phyloP scores from a whole-genome alignment of 75 land plant species.

The Adiantum capillusveneris region DNA sequence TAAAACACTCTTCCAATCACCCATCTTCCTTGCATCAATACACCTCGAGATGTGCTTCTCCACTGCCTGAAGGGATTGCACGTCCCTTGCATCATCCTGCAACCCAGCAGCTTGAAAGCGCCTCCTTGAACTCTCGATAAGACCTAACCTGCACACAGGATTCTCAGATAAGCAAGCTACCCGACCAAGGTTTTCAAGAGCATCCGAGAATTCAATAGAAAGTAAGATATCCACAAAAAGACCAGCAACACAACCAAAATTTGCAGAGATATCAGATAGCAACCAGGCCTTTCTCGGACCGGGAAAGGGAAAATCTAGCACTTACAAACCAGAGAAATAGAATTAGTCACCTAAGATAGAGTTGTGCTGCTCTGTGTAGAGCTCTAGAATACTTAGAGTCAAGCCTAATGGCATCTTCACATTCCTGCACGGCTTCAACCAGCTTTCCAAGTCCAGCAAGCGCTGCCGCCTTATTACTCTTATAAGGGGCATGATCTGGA shows the following conservation, averaged over 20 bases:
- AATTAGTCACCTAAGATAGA: background rate
- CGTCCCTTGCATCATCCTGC: slow-evolving; percentile 12
- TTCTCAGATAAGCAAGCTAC: no score
- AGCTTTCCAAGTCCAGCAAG: slow-evolving; percentile 54
- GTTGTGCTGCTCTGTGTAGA: no score
- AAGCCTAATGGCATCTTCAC: slow-evolving; percentile 60
- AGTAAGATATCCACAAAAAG: no score
- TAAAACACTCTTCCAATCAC: slow-evolving; percentile 65
- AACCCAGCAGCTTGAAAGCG: slow-evolving; percentile 41
- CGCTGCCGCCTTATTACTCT: slow-evolving; percentile 80
- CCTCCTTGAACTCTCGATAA: slow-evolving; percentile 55
- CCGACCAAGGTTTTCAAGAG: no score
- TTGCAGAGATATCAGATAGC: no score
- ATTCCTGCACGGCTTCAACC: slow-evolving; percentile 71
- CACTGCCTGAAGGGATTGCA: slow-evolving; percentile 46
- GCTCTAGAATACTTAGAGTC: slow-evolving; percentile 61
- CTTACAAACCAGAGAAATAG: no score
- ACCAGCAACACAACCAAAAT: no score
- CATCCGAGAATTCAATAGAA: no score
- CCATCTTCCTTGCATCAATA: slow-evolving; percentile 49
- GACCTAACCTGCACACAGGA: slow-evolving; percentile 52
- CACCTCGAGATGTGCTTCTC: slow-evolving; percentile 60
- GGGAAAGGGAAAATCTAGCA: no score
- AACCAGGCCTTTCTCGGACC: no score
- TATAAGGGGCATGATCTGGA: slow-evolving; percentile 61